Conservation (phyloP, 768 basidiomycete species). For the Pholiota conissans region DNA sequence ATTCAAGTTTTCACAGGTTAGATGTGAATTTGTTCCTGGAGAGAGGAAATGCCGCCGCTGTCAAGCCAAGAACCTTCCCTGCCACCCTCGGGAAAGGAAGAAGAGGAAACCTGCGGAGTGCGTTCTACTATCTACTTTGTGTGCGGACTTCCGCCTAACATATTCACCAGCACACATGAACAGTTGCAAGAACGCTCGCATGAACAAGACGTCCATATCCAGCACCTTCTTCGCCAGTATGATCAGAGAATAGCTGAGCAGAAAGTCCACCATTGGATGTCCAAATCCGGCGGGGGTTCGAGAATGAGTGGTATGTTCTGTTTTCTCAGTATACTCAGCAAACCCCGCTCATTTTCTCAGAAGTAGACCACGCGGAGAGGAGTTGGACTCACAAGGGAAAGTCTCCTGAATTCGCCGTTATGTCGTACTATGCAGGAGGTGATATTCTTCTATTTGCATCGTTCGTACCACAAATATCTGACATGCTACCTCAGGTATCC, state of each 20-base stretch:
- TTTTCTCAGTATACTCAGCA: background rate
- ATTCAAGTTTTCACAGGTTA: slow-evolving; percentile 34
- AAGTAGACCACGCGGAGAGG: background rate
- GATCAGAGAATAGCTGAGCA: slow-evolving; percentile 39
- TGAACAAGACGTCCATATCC: slow-evolving; percentile 46
- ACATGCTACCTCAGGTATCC: slow-evolving; percentile 11
- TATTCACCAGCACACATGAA: slow-evolving; percentile 49
- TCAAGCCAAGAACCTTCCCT: slow-evolving; percentile 44
- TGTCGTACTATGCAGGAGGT: slow-evolving; percentile 36
- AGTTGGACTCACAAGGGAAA: slow-evolving; percentile 27
- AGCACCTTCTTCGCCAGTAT: slow-evolving; percentile 41
- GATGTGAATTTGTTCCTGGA: slow-evolving; percentile 50
- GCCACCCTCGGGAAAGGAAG: slow-evolving; percentile 49
- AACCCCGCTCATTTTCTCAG: background rate
- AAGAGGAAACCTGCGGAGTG: slow-evolving; percentile 60
- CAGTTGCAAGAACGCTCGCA: slow-evolving; percentile 47
- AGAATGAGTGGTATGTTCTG: slow-evolving; percentile 6
- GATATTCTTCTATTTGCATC: slow-evolving; percentile 10
- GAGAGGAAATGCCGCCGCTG: slow-evolving; percentile 49
- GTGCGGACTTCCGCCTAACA: background rate
- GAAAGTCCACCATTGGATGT: slow-evolving; percentile 43
- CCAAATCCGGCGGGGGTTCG: slow-evolving; percentile 28
- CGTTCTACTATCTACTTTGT: slow-evolving; percentile 15
- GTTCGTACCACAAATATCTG: background rate
- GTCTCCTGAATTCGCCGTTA: slow-evolving; percentile 37